Base-by-base conservation (phyloP, 2,329 filamentous ascomycete genomes). In the Fusarium veterinarium region DNA sequence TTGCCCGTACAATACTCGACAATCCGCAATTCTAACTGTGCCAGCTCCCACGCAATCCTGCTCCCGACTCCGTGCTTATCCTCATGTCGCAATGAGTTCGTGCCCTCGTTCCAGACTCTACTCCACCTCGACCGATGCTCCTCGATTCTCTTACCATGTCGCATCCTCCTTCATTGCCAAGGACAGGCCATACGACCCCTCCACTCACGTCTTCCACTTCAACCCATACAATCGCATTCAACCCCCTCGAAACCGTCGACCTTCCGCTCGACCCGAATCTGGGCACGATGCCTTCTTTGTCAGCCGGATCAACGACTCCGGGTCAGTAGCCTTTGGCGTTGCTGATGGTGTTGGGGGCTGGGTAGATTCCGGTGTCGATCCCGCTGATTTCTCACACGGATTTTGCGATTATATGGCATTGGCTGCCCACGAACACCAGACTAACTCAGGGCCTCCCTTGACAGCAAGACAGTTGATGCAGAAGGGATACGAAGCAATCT, bases 201-300 rank as follows among this genome's bases (percentile, higher is more conserved):
- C 87, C n/a, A 87, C 86, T 52, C 91, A 94, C 82, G 85, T 92
- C 63, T 93, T 92, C 81, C 90, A 91, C 78, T 95, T 94, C 84
- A 90, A 92, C 72, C 90, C 90, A 3, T 86, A 90, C 81, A 86
- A 90, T 77, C 86, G 85, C 56, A 90, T 88, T 72, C 87, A 87
- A 68, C 86, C 84, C 67, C 85, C 85, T 25, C 78, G 77, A 23
- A 75, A 78, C 49, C 78, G 80, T 28, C 80, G 79, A 38, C 78
- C 73, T 56, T 80, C 80, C 38, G 78, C 79, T 35, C 90, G 93
- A 30, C 93, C 92, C 55, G 92, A 90, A 65, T 96, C 93, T 56
- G 96, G 96, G 20, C 95, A 99, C 83, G 96, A 99, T 87, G 94
- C 96, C 64, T 98, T 98, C 85, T 99, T 99, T 83, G 92, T 96